Evolutionary conservation across 345 rosid genomes (phyloP), one percentile per base, ranked within the genome.

Genomic region (Geranium brycei): DNA sequence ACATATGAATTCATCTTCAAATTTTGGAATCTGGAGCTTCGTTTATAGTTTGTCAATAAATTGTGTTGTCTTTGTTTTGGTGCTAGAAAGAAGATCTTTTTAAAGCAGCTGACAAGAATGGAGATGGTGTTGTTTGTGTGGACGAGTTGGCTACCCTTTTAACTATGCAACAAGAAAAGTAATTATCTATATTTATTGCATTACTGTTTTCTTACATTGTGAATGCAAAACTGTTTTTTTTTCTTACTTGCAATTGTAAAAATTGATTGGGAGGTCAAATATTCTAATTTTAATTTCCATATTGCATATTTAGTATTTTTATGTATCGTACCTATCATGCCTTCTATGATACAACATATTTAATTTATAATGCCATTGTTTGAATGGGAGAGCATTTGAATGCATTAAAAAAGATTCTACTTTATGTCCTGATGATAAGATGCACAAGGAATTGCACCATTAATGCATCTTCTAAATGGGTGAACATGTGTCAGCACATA

Each of bases 121-220:
- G 87, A 73, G 98, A 89, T 65, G 93, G 83, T 70, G 83, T 75
- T 77, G 98, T 92, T 74, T 82, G 89, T 80, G 69, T 89, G 74
- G 98, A 92, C 78, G 98, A 92, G 83, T 73, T 92, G 78, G 96
- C 98, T 76, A 80, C 70, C 60, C 91, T 92, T 66, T 96, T 92
- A 66, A 89, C 91, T 55, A 35, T 76, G 77, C 95, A 92, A 74
- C 96, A 89, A 62, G 95, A 89, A 78, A 70, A 79, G 98, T 92
- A 92, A 83, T 70, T 69, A 61, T 67, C 59, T 19, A 51, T 19
- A 62, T 63, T 63, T 35, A 56, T 64, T 53, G 28, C 31, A n/a
- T n/a, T n/a, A n/a, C n/a, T n/a, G n/a, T n/a, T n/a, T n/a, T n/a
- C 65, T 41, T 59, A 56, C 58, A 30, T 55, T 66, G 40, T 51